Evolutionary conservation across 352 stramenopile species (phyloP), one percentile per base, ranked within the genome.

Genomic region (Pythium oligandrum): DNA sequence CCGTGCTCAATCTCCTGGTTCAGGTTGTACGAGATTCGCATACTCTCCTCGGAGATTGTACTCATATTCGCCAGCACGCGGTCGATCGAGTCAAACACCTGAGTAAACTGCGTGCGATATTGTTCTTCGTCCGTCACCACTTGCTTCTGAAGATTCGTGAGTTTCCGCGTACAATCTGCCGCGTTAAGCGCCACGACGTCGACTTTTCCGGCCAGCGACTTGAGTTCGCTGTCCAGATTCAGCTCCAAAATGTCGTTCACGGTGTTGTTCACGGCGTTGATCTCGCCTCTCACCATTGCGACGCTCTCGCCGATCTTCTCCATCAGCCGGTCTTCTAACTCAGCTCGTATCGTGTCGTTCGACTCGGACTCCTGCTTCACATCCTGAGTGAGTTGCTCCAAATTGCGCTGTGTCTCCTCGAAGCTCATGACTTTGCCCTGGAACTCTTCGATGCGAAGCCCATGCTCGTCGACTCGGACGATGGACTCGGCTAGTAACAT

Each of bases 1-100:
- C 64, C 68, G 8, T 55, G 75, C 17, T 84, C 71, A 33, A 83
- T 77, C 0, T 67, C 59, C 33, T 84, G 72, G 48, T 86, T 74
- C 5, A 90, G 50, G n/a, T 73, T 83, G 67, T 82, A 88, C 17
- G 77, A 77, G 2, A 86, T 44, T 10, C 76, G 73, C 40, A 90
- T 86, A 33, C 77, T 90, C 43, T 90, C 79, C 55, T 90, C 79
- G 0, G 79, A 90, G 17, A 90, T 48, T 1, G 53, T 78, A 55
- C 79, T 90, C 65, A 88, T 76, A 50, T 69, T 90, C 11, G 71
- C 54, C 40, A 81, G 55, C 6, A 88, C 75, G 0, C 75, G 73
- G 31, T 88, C 79, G 5, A 88, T 68, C 34, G 79, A 86, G 50
- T 88, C 77, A 38, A 88, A 87, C 0, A 66, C 65, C 45, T 88